Base-by-base conservation (phyloP, 495 filamentous ascomycete genomes). In the Penicillium desertorum region DNA sequence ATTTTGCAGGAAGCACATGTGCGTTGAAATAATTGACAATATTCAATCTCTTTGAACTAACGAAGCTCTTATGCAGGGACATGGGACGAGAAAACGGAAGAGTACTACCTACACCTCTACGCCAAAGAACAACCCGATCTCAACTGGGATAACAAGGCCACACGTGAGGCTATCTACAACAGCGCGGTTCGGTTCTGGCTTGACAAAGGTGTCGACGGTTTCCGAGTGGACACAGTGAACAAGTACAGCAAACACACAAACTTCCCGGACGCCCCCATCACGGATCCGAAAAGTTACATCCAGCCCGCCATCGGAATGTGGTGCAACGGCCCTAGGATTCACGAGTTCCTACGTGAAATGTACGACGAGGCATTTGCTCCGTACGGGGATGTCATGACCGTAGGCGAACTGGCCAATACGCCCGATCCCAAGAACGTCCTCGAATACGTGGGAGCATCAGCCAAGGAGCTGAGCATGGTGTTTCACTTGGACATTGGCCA, bases 191-290 rank as follows among this genome's bases (percentile, higher is more conserved):
- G 69, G 6, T 83, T 82, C 71, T 83, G 80, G 80, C 73, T 83
- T n/a, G 65, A 78, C 41, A 71, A 74, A 27, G 80, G 80, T 25
- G 67, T 68, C 17, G 72, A 75, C 30, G 80, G 80, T 4, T 83
- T 83, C 67, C 73, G 80, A 25, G 76, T 82, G 60, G 80, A 83
- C 57, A 78, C 79, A 2, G 79, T 81, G 55, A 83, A 81, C 63
- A 70, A 75, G 51, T 80, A 80, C 48, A 78, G 73, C 54, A 83
- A 83, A 52, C 63, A 71, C 14, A 61, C 69, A 11, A 54, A 47
- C 1, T 78, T 74, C 44, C 78, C 77, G 4, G 80, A 83, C 44
- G 80, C 73, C 0, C 58, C 66, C 1, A 61, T 81, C 34, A 52
- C 56, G 4, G 70, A 73, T 10, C 64, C 68, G 7, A 63, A 62